Evolutionary conservation across 805 yeast species (phyloP).

Genomic region (Sugiyamaella chiloensis): DNA sequence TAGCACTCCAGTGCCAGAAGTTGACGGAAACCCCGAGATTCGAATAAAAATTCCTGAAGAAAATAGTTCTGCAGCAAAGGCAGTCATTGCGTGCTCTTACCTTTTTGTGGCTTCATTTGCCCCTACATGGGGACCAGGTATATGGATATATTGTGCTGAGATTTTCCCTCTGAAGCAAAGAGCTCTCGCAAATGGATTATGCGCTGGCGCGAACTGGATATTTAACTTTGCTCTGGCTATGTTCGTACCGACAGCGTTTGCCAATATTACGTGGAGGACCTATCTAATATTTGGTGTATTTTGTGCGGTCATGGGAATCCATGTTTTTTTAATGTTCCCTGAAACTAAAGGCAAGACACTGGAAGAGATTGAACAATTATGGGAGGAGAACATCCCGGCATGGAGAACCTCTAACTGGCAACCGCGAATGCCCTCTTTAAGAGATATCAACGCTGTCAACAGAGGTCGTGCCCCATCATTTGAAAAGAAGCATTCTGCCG

Average conservation of each 20-base stretch:
- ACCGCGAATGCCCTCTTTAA: constrained; percentile 28
- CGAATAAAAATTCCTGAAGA: constrained; percentile 30
- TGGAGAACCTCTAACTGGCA: constrained; percentile 87
- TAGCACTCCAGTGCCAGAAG: constrained; percentile 21
- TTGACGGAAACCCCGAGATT: constrained; percentile 35
- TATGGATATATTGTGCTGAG: constrained; percentile 50
- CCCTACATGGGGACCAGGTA: constrained; percentile 70
- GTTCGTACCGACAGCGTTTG: constrained; percentile 52
- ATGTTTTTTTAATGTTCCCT: constrained; percentile 33
- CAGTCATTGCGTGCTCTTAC: constrained; percentile 50
- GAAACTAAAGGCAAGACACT: constrained; percentile 27
- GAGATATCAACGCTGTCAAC: constrained; percentile 25
- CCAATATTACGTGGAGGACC: constrained; percentile 52
- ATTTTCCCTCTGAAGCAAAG: constrained; percentile 47
- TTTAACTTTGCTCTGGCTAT: constrained; percentile 54
- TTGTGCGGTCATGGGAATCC: constrained; percentile 47
- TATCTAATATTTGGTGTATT: constrained; percentile 58
- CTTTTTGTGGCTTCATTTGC: constrained; percentile 74
- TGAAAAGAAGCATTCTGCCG: constrained; percentile 14
- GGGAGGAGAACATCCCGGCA: constrained; percentile 52
- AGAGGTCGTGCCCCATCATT: constrained; percentile 31
- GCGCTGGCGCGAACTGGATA: constrained; percentile 40
- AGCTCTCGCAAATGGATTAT: constrained; percentile 50
- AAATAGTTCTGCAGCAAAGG: constrained; percentile 42
- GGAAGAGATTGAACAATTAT: constrained; percentile 42